Evolutionary conservation across 2,329 filamentous ascomycete genomes (phyloP).

Genomic region (Claviceps maximensis): DNA sequence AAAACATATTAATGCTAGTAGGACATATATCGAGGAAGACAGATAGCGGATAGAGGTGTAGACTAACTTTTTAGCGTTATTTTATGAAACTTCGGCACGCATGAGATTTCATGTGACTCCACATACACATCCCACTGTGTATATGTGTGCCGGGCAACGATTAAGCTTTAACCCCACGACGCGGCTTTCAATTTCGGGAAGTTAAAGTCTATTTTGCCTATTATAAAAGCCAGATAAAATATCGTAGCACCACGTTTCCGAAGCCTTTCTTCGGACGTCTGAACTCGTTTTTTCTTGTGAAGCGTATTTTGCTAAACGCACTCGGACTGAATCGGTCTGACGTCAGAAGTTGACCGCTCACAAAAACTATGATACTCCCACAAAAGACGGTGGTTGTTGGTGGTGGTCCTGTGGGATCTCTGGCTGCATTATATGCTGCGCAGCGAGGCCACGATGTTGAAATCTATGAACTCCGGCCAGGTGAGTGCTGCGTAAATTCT

Average conservation of each 20-base stretch:
- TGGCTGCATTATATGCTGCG: constrained; percentile 87
- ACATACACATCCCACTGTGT: no score
- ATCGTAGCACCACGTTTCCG: not conserved
- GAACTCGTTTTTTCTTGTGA: not conserved
- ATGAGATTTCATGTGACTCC: no score
- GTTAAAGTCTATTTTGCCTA: not conserved
- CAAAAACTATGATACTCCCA: not conserved
- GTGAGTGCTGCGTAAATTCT: constrained; percentile 36
- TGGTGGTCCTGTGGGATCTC: constrained; percentile 81
- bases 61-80: no score
- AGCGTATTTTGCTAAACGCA: not conserved
- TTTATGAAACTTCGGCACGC: no score
- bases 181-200: not conserved
- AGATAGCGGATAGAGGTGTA: no score
- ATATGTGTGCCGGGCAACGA: no score
- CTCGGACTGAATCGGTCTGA: not conserved
- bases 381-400: constrained; percentile 75
- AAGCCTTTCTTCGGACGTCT: not conserved
- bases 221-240: not conserved
- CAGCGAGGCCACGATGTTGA: constrained; percentile 80
- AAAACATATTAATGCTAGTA: no score
- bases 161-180: not conserved
- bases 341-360: not conserved
- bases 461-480: constrained; percentile 83
- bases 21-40: no score